Conservation (phyloP, 495 filamentous ascomycete genomes). For the Penicillium angulare region DNA sequence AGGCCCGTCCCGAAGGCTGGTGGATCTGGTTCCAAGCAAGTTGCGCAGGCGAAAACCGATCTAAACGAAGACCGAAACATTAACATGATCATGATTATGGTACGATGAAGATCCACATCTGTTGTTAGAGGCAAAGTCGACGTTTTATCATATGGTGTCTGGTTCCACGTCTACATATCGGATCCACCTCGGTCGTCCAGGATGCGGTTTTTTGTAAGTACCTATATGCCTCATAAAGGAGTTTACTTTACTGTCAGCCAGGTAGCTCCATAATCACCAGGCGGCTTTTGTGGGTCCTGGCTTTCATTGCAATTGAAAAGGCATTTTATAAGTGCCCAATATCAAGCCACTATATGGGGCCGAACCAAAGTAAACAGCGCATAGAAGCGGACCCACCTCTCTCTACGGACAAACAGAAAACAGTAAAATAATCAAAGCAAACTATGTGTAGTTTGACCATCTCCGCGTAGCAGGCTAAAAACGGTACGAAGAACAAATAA, state of each 20-base stretch:
- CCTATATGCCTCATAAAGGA: too few species aligned
- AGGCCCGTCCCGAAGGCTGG: slow-evolving; percentile 20
- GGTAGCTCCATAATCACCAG: slow-evolving; percentile 9
- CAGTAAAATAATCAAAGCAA: too few species aligned
- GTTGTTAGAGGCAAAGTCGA: neutral
- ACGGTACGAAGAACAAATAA: too few species aligned
- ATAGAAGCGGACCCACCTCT: neutral
- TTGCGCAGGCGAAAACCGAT: too few species aligned
- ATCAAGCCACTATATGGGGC: slow-evolving; percentile 1
- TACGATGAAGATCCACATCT: neutral
- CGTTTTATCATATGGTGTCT: too few species aligned
- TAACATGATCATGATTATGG: neutral
- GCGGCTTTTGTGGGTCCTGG: neutral
- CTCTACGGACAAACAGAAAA: neutral
- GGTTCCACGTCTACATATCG: too few species aligned
- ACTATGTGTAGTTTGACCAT: too few species aligned
- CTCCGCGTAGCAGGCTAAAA: too few species aligned
- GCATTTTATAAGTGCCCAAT: too few species aligned
- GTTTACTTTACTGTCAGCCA: neutral
- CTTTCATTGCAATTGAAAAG: neutral
- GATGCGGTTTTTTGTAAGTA: too few species aligned
- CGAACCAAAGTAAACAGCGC: slow-evolving; percentile 1
- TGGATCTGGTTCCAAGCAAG: neutral
- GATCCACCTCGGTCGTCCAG: too few species aligned
- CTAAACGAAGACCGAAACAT: neutral